Base-by-base conservation (phyloP, 2,329 filamentous ascomycete species). In the Fusarium oligoseptatum region DNA sequence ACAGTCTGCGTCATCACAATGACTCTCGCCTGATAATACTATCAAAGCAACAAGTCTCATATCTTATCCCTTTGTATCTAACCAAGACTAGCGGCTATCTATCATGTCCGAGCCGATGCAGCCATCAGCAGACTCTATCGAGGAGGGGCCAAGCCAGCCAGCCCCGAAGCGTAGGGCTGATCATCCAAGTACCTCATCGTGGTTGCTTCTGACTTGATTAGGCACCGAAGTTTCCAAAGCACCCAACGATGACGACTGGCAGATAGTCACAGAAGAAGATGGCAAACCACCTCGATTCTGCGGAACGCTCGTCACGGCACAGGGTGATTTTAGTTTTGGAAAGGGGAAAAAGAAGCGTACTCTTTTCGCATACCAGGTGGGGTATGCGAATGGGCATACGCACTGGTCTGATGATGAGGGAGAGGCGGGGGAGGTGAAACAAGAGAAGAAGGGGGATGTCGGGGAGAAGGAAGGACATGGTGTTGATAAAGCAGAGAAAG, bases 221-320 rank as follows among this genome's bases (percentile, higher is more conserved):
- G 56, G 22, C 36, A 39, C 34, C 5, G 14, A 24, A 9, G 20
- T 39, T 24, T n/a, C 14, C 4, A 39, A 39, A 7, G 10, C 27
- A 10, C 17, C 48, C 27, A 24, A 7, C 2, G n/a, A 27, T 1
- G 58, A 73, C 3, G 71, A 71, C n/a, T 73, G 71, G 71, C 45
- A 73, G 4, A 56, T 74, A 0, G 15, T 73, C 3, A 55, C 22
- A 5, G 56, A 48, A 36, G 60, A 73, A 32, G 71, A 68, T 0
- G 10, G 1, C 15, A 27, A 29, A 4, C 15, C 8, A 4, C 36
- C 61, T 14, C 24, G 50, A 4, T 39, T 58, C 29, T 39, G 34
- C 15, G 56, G 56, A 17, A 58, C 56, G 6, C 22, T 39, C 3
- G 17, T n/a, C 7, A 29, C 22, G 17, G 22, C 12, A 9, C 20